Evolutionary conservation across 2,329 filamentous ascomycete species (phyloP), one percentile per base, ranked within the genome.

Genomic region (Verticillium albo-atrum): DNA sequence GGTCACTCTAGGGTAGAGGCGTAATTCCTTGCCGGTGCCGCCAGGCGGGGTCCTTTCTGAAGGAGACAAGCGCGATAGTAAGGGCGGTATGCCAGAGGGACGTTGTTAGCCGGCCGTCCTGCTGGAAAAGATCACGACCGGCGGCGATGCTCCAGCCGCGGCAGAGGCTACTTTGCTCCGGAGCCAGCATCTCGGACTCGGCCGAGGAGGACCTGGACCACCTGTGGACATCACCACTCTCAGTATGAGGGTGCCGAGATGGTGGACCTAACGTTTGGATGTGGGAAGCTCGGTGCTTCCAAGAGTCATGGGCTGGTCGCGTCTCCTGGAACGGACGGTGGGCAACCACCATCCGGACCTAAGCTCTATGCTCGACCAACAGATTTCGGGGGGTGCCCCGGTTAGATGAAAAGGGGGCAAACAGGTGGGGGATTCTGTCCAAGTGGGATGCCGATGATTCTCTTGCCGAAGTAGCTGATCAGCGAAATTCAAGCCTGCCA

Each of bases 51-150:
- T 74, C 74, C 74, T 79, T 79, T 81, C 79, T 81, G 79, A 82
- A 82, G 78, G 79, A 78, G 80, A 82, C 69, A 83, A 81, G 78
- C 79, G 80, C 77, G 80, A 82, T 82, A 82, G 78, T 81, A 80
- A 80, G 78, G 64, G 75, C 74, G 66, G 68, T 60, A 71, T 75
- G 71, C 74, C 69, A 35, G 64, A 55, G 63, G 59, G 55, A 57
- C 61, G 50, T 53, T 42, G 34, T 53, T 25, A 61, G 47, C 32
- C 47, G 42, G 42, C 7, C 42, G 42, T 50, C 42, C 20, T 20
- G n/a, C 20, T 7, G 42, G 42, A n/a, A n/a, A 50, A 50, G 42
- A 6, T 23, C 20, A 50, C 42, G 42, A 50, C 7, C 20, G 20
- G 42, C 20, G 7, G 7, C 35, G 57, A 62, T 55, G 30, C 56